phyloP scores from a whole-genome alignment of 1,284 basidiomycete genomes.

The Ceratobasidium sp. region DNA sequence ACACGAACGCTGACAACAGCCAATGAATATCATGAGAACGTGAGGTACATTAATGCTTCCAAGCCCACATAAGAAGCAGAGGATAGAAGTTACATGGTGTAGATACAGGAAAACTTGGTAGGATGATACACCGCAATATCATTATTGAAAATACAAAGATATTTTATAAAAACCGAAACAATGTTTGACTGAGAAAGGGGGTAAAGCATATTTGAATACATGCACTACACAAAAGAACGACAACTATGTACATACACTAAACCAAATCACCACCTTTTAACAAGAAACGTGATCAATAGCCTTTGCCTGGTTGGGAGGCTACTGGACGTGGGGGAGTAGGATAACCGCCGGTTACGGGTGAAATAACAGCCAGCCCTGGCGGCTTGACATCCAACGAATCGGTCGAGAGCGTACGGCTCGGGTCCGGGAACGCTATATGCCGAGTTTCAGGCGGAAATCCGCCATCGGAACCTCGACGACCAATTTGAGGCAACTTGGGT shows the following conservation, averaged over 20 bases:
- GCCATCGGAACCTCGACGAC: slow-evolving; percentile 33
- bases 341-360: slow-evolving; percentile 7
- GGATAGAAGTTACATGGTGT: background rate
- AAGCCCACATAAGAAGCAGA: background rate
- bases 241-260: background rate
- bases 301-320: slow-evolving; percentile 11
- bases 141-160: background rate
- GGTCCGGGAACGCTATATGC: slow-evolving; percentile 24
- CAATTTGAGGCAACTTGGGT: slow-evolving; percentile 3
- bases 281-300: background rate
- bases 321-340: slow-evolving; percentile 23
- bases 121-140: background rate
- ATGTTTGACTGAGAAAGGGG: background rate
- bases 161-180: background rate
- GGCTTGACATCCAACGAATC: slow-evolving; percentile 20
- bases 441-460: slow-evolving; percentile 34
- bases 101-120: background rate
- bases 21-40: background rate
- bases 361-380: slow-evolving; percentile 8
- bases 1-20: background rate
- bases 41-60: background rate
- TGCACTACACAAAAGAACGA: slow-evolving; percentile 12
- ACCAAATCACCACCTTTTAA: background rate
- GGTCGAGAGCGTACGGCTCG: background rate
- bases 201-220: slow-evolving; percentile 1